Evolutionary conservation across 306 rosid genomes (phyloP).

Genomic region (Benincasa hispida): DNA sequence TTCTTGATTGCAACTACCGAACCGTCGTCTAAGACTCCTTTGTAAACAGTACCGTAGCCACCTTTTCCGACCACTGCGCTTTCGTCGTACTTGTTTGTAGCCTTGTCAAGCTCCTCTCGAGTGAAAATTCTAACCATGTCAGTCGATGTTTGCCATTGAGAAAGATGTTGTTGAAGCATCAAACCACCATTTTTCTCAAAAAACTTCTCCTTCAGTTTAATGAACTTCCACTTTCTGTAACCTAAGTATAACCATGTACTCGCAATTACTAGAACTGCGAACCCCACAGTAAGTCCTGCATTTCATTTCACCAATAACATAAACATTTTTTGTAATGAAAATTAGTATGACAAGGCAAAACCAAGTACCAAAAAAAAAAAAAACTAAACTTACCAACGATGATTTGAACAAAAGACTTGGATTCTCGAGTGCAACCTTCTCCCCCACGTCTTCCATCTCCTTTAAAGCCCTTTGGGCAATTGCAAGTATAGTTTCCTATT

Average conservation of each 20-base stretch:
- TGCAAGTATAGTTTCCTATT: not conserved
- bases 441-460: conserved; percentile 6
- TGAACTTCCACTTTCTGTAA: conserved; percentile 17
- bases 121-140: conserved; percentile 13
- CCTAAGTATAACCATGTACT: conserved; percentile 18
- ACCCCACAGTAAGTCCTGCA: conserved; percentile 14
- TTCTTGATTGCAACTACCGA: conserved; percentile 23
- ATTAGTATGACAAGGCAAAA: too few species aligned
- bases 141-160: not conserved
- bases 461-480: not conserved
- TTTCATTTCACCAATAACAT: not conserved
- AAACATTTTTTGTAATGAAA: not conserved
- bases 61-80: conserved; percentile 22
- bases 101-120: conserved; percentile 16
- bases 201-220: conserved; percentile 13
- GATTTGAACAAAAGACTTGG: not conserved
- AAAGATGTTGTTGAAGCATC: conserved; percentile 18
- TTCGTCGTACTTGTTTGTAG: conserved; percentile 23
- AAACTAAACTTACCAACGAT: not conserved
- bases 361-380: too few species aligned
- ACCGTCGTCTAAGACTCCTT: conserved; percentile 8
- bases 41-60: conserved; percentile 26
- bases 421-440: not conserved
- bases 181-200: conserved; percentile 34
- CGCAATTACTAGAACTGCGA: not conserved